Base-by-base conservation (phyloP, 306 rosid genomes). In the Dicorynia guianensis region DNA sequence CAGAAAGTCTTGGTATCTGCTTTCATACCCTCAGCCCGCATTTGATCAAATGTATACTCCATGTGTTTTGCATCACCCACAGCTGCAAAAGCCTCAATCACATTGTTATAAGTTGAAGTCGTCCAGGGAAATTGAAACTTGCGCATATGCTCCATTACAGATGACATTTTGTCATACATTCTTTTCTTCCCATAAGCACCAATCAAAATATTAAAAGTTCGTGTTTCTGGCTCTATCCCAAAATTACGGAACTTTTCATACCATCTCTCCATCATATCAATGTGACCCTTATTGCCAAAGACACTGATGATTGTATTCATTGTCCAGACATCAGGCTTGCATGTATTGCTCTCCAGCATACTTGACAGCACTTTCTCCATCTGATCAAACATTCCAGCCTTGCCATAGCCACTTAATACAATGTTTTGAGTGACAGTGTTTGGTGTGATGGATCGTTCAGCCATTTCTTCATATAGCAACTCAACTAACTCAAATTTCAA, bases 91-190 rank as follows among this genome's bases (percentile, higher is more conserved):
- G 96, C 98, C 80, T 92, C 98, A 11, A 96, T 92, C 80, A 96
- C 99, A 40, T 96, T 96, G 86, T 96, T 96, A 75, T 86, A 96
- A 12, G 99, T 96, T 25, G 96, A 86, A 5, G 97, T 93, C 13
- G 99, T 96, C 99, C 99, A 92, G 0, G 99, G 99, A 75, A 96
- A 92, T 64, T 88, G 91, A 80, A 96, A 87, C 85, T 86, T 96
- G 36, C 99, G 91, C 99, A 93, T 96, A 81, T 96, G 93, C 80
- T 93, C 99, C 99, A 96, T 96, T 67, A 96, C 99, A 68, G 98
- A 74, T 5, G 98, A 96, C 99, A 96, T 96, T 72, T 96, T 93
- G 75, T 96, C 96, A 44, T 90, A 96, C 96, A 96, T 80, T 70
- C 87, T 84, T 85, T 84, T 96, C 87, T 88, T 96, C 74, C 98